Conservation (phyloP, 208 protist genomes). For the Naegleria lovaniensis region DNA sequence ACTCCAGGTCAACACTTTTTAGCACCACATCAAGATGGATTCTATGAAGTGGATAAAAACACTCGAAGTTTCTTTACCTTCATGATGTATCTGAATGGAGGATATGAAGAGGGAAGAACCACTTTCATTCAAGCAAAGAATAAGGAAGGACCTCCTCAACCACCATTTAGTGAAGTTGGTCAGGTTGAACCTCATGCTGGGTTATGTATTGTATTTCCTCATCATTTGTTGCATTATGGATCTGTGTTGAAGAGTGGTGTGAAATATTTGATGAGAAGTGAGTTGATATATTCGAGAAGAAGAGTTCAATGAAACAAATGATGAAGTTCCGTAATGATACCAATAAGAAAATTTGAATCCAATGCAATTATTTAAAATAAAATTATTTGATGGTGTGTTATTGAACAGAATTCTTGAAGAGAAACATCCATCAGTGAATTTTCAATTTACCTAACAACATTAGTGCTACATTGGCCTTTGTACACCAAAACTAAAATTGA, state of each 20-base stretch:
- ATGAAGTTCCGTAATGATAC: neutral
- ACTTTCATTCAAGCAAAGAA: neutral
- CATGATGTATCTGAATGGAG: conserved; percentile 21
- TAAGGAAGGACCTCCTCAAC: neutral
- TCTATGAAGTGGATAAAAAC: neutral
- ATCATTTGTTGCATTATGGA: conserved; percentile 6
- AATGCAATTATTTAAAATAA: neutral
- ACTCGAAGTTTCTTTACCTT: neutral
- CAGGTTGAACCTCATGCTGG: neutral
- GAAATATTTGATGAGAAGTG: conserved; percentile 15
- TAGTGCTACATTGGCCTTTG: too few relatives aligned
- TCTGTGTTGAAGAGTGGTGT: neutral
- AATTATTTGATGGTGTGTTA: too few relatives aligned
- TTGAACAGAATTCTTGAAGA: too few relatives aligned
- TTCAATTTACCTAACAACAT: too few relatives aligned
- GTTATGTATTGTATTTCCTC: neutral
- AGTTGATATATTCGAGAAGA: neutral
- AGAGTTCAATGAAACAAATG: neutral
- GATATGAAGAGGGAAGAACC: neutral
- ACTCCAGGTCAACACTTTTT: neutral
- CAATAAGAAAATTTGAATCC: neutral
- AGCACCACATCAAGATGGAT: neutral
- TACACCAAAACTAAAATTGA: neutral
- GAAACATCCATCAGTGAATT: too few relatives aligned
- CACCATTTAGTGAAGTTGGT: neutral